A percentile compares a stretch with the other conserved stretches of the same genome.
Evolutionary conservation across 768 basidiomycete genomes (phyloP).

Genomic region (Daedalea quercina): DNA sequence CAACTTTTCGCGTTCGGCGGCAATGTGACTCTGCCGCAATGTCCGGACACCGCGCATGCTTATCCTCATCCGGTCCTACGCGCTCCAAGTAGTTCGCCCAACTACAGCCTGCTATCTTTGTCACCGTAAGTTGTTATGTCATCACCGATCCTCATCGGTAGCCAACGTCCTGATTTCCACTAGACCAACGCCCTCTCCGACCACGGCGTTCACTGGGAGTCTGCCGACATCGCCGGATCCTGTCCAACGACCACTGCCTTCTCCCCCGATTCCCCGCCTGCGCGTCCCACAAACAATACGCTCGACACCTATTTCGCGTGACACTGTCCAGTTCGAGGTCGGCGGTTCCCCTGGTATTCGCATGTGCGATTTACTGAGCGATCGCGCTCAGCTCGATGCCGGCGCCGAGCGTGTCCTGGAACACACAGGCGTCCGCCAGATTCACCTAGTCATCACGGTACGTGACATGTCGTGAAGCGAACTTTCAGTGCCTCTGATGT

Average conservation of each 20-base stretch:
- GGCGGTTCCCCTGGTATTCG: conserved; percentile 7
- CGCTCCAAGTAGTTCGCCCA: neutral
- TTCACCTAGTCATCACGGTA: conserved; percentile 12
- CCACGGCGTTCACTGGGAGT: neutral
- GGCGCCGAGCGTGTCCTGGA: conserved; percentile 9
- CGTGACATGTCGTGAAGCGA: neutral
- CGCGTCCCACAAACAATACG: conserved; percentile 6
- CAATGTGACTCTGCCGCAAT: neutral
- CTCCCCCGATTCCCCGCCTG: neutral
- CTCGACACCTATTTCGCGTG: neutral
- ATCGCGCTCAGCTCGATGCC: conserved; percentile 1
- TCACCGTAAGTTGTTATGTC: neutral
- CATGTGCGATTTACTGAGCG: conserved; percentile 6
- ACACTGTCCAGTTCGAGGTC: conserved; percentile 5
- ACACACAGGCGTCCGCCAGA: conserved; percentile 8
- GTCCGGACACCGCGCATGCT: neutral
- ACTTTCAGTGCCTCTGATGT: neutral
- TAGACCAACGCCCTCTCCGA: neutral
- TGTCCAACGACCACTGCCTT: neutral
- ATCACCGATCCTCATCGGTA: neutral
- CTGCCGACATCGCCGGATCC: neutral
- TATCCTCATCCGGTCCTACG: neutral
- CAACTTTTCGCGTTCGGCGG: neutral
- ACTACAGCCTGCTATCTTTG: neutral
- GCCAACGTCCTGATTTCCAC: neutral